Conservation (phyloP, 805 yeast species). For the Pichia rugopelliculosa region DNA sequence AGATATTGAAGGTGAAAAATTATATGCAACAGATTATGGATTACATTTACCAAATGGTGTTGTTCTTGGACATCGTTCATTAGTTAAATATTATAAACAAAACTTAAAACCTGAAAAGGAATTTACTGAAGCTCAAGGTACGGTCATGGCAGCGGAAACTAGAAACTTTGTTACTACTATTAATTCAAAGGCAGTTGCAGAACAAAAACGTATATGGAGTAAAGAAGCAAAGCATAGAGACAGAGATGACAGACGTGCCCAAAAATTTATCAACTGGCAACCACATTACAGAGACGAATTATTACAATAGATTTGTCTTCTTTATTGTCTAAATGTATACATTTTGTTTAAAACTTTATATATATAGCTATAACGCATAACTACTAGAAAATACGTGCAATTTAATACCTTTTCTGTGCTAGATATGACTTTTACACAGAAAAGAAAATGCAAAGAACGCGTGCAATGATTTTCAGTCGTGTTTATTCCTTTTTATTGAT, state of each 20-base stretch:
- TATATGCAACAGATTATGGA: conserved; percentile 45
- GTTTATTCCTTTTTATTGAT: no score
- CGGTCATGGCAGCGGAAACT: conserved; percentile 72
- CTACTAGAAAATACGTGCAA: no score
- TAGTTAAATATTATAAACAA: conserved; percentile 67
- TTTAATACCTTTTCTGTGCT: no score
- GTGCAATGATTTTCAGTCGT: no score
- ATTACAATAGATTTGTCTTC: conserved; percentile 29
- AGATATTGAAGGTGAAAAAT: conserved; percentile 25
- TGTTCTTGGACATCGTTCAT: conserved; percentile 73
- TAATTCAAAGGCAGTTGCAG: conserved; percentile 35
- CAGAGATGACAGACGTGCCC: conserved; percentile 47
- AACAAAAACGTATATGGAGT: conserved; percentile 53
- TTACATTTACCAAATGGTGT: conserved; percentile 71
- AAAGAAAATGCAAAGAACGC: neutral
- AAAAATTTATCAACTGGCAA: conserved; percentile 72
- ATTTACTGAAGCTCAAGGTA: conserved; percentile 57
- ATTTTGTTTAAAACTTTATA: neutral
- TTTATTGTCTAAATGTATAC: no score
- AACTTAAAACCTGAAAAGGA: conserved; percentile 42
- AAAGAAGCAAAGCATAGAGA: conserved; percentile 44
- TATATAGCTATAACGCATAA: no score
- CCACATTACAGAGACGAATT: conserved; percentile 76
- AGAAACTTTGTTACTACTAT: conserved; percentile 39
- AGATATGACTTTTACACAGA: no score